Percentiles rank a stretch among this genome's conserved stretches.
phyloP scores from a whole-genome alignment of 805 yeast genomes.

The Saturnispora ahearnii region DNA sequence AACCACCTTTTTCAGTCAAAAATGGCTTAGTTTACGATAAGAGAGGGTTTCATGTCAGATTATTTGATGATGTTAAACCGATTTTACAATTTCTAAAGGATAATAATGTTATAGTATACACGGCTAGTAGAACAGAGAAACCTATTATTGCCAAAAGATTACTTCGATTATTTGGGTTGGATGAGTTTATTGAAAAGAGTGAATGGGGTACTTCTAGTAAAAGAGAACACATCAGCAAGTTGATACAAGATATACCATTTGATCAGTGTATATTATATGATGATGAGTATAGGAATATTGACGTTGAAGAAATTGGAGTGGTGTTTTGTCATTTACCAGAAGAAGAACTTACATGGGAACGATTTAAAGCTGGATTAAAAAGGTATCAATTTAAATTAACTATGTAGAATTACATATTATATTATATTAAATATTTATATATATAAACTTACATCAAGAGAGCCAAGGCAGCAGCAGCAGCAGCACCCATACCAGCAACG shows the following conservation, averaged over 20 bases:
- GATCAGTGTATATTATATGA: not conserved
- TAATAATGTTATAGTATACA: conserved; percentile 43
- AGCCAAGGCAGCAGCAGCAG: conserved; percentile 25
- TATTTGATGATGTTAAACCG: conserved; percentile 61
- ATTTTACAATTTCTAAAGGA: conserved; percentile 46
- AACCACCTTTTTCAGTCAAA: conserved; percentile 37
- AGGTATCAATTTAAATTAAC: not conserved
- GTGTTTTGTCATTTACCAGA: conserved; percentile 56
- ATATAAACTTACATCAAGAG: conserved; percentile 17
- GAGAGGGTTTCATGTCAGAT: conserved; percentile 44
- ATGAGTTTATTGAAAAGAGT: conserved; percentile 43
- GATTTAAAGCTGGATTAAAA: conserved; percentile 39
- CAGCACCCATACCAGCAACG: conserved; percentile 23
- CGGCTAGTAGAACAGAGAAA: conserved; percentile 74
- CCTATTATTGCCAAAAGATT: conserved; percentile 69
- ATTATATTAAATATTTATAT: not conserved
- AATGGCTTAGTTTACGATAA: conserved; percentile 32
- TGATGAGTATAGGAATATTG: not conserved
- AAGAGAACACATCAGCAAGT: conserved; percentile 43
- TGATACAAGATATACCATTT: conserved; percentile 15
- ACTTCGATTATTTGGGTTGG: conserved; percentile 43
- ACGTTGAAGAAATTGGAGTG: conserved; percentile 41
- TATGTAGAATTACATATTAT: no score
- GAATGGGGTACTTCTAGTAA: conserved; percentile 67
- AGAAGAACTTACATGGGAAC: conserved; percentile 44